These are phyloP conservation scores for Hypericum androsaemum DNA, from an alignment of 345 rosid species.

Conservation along the genomic window DNA sequence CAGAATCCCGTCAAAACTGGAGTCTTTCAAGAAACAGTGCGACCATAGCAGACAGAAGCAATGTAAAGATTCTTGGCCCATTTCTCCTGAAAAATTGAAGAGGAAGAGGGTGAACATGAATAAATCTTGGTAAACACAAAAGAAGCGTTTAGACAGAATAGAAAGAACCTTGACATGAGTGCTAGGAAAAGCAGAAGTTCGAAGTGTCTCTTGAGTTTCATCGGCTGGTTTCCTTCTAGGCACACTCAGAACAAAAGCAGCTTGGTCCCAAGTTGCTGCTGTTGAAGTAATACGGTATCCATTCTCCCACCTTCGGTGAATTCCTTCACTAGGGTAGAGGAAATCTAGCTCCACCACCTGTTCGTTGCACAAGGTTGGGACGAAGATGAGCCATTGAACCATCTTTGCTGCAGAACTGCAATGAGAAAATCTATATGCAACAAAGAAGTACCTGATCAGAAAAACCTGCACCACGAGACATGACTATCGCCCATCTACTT, in stretches of 20 bases:
- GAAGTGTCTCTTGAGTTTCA: conserved; percentile 94
- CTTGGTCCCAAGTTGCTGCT: conserved; percentile 88
- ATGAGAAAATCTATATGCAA: conserved; percentile 2
- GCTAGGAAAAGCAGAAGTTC: conserved; percentile 95
- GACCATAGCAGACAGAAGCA: conserved; percentile 85
- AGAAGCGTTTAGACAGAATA: not conserved
- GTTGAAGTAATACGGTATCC: conserved; percentile 93
- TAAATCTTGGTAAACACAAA: not conserved
- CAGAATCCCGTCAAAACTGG: conserved; percentile 26
- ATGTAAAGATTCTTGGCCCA: conserved; percentile 95
- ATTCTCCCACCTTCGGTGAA: conserved; percentile 89
- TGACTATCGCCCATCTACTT: conserved; percentile 90
- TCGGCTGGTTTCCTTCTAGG: conserved; percentile 80
- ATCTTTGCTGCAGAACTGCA: not conserved
- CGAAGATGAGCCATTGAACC: not conserved
- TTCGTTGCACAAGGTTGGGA: not conserved
- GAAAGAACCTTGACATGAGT: conserved; percentile 75
- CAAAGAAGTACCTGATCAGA: conserved; percentile 68
- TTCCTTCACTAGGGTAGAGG: conserved; percentile 97
- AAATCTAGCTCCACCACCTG: conserved; percentile 97
- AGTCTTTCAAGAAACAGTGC: conserved; percentile 81
- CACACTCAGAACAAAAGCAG: conserved; percentile 88
- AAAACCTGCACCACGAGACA: conserved; percentile 93
- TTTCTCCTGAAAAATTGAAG: conserved; percentile 64
- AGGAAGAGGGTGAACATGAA: conserved; percentile 5